Base-by-base conservation (phyloP, 768 basidiomycete species). In the Austroboletus eburneus region DNA sequence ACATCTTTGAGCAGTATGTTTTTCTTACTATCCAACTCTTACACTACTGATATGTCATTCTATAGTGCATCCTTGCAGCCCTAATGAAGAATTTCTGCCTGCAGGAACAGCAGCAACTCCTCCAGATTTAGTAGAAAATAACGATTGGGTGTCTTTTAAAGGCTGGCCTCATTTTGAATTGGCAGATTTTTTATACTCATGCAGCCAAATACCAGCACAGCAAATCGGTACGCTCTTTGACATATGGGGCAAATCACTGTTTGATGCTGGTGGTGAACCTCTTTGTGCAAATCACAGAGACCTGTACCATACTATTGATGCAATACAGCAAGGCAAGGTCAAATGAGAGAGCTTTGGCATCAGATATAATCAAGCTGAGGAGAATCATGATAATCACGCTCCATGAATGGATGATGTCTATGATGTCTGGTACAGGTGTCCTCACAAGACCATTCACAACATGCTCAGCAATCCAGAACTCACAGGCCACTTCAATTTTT, bases 141-240 rank as follows among this genome's bases (percentile, higher is more conserved):
- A 46, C 13, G 38, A 49, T 12, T 53, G 45, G 48, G 30, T 17
- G 2, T 42, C 42, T 12, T 49, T 46, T 16, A 6, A 27, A 0
- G 29, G 25, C 13, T 21, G 4, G 2, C 2, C 16, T 0, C 16
- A 53, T n/a, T 53, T 53, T 6, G 18, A 53, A 12, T 16, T 49
- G 0, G 45, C 35, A 0, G 39, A 53, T 13, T 40, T 53, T 4
- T 20, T 53, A 2, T 50, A 39, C 18, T 14, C 43, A 0, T 1
- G 18, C 3, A 49, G 18, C 5, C 48, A 49, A 18, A 49, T 45
- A 39, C 18, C 48, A 1, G 27, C 17, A 1, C 3, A 5, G 1
- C 20, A 49, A 5, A 36, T 40, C 0, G 13, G 45, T 8, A 29
- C 1, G 4, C 39, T 49, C 0, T 13, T 49, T 0, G 22, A 49